Percentiles rank a stretch among this genome's conserved stretches.
Evolutionary conservation across 805 yeast genomes (phyloP).

Genomic region (Saccharomycopsis vini): DNA sequence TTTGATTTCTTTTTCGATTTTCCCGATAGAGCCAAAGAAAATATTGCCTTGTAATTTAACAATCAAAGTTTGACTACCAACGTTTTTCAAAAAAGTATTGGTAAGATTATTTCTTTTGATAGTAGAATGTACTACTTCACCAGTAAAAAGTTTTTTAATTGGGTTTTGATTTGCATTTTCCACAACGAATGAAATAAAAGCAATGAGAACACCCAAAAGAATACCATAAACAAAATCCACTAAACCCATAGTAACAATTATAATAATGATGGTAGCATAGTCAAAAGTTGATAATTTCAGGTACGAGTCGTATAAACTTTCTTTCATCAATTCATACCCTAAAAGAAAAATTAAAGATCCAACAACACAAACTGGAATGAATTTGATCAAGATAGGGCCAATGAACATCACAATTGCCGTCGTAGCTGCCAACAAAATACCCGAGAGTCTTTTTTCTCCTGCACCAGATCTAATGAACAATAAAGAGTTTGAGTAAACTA

Average conservation of each 20-base stretch:
- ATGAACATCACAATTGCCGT: conserved; percentile 73
- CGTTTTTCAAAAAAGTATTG: conserved; percentile 71
- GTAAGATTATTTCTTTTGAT: conserved; percentile 87
- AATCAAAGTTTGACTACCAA: conserved; percentile 86
- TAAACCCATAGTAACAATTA: conserved; percentile 91
- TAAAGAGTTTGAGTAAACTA: conserved; percentile 91
- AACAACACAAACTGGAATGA: conserved; percentile 91
- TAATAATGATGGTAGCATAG: conserved; percentile 72
- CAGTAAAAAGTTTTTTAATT: conserved; percentile 73
- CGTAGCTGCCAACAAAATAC: conserved; percentile 77
- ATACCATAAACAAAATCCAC: conserved; percentile 94
- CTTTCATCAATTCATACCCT: conserved; percentile 84
- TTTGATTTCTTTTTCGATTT: conserved; percentile 72
- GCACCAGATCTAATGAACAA: conserved; percentile 93
- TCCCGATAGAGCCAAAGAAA: conserved; percentile 93
- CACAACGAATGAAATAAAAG: conserved; percentile 91
- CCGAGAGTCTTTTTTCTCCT: conserved; percentile 70
- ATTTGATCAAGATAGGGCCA: conserved; percentile 91
- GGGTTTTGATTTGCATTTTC: conserved; percentile 83
- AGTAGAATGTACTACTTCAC: conserved; percentile 83
- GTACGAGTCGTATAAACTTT: conserved; percentile 77
- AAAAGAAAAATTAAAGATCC: conserved; percentile 84
- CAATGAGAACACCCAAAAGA: conserved; percentile 79
- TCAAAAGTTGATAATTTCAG: conserved; percentile 71
- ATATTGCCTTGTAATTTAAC: conserved; percentile 80